Percentiles rank a stretch among this genome's conserved stretches.
Evolutionary conservation across 805 yeast species (phyloP).

Genomic region (Wickerhamiella domercqiae): DNA sequence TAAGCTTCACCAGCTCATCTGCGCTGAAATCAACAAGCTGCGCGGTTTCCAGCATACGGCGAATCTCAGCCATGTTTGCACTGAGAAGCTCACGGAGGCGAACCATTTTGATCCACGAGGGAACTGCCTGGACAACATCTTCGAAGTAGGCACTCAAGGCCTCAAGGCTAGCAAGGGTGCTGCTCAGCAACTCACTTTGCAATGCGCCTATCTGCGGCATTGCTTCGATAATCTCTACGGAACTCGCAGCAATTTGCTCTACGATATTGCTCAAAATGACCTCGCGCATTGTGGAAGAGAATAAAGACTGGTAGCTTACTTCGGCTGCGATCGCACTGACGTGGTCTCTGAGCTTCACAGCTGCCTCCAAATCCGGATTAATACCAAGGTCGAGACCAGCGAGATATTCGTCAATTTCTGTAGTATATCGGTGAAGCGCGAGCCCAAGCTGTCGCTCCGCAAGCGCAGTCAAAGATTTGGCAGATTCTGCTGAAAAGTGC

Average conservation of each 20-base stretch:
- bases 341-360: conserved; percentile 1
- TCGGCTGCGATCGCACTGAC: conserved; percentile 10
- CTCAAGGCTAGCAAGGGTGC: conserved; percentile 7
- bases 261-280: conserved; percentile 22
- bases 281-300: conserved; percentile 9
- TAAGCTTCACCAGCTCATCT: conserved; percentile 20
- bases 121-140: conserved; percentile 15
- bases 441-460: conserved; percentile 6
- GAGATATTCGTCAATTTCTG: conserved; percentile 3
- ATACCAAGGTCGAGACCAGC: conserved; percentile 1
- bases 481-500: conserved; percentile 4
- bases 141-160: conserved; percentile 12
- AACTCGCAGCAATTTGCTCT: conserved; percentile 17
- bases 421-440: conserved; percentile 3
- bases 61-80: conserved; percentile 21
- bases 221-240: conserved; percentile 14
- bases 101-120: conserved; percentile 26
- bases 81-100: conserved; percentile 22
- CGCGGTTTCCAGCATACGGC: conserved; percentile 17
- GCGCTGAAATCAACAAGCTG: conserved; percentile 23
- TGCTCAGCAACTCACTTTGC: conserved; percentile 15
- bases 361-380: background rate
- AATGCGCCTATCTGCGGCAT: conserved; percentile 21
- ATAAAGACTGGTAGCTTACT: conserved; percentile 13
- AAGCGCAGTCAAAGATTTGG: conserved; percentile 4